Conservation (phyloP, 108 stramenopile genomes). For the Pseudonitzschia multiseries region DNA sequence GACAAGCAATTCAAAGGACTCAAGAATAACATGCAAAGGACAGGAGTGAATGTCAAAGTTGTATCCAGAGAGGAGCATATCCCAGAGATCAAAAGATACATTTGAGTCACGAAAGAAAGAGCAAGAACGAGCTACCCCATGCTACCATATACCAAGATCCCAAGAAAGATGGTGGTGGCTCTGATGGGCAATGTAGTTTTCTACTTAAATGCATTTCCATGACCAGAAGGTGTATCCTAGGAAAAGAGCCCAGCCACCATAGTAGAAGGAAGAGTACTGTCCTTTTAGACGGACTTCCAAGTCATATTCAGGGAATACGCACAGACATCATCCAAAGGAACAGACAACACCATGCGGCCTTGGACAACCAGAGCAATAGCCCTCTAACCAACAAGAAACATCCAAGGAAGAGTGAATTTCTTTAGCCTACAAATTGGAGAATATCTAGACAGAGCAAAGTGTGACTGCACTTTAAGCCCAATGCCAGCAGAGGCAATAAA, state of each 20-base stretch:
- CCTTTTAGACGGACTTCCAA: constrained; percentile 16
- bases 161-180: constrained; percentile 18
- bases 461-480: neutral
- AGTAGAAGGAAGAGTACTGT: constrained; percentile 14
- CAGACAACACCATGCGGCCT: too few species aligned
- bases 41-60: constrained; percentile 1
- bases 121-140: constrained; percentile 11
- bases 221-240: constrained; percentile 28
- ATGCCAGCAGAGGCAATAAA: constrained; percentile 5
- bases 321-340: too few species aligned
- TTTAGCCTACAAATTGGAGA: constrained; percentile 4
- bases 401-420: constrained; percentile 17
- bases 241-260: constrained; percentile 27
- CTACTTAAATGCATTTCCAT: too few species aligned
- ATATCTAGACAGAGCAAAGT: neutral
- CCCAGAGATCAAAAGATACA: constrained; percentile 28
- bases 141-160: constrained; percentile 29
- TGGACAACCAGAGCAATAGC: too few species aligned
- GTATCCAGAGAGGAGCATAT: constrained; percentile 26
- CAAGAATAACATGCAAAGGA: neutral
- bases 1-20: neutral
- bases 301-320: neutral
- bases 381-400: too few species aligned
- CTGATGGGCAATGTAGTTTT: constrained; percentile 18
- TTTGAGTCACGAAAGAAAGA: constrained; percentile 38